Evolutionary conservation across 2,329 filamentous ascomycete genomes (phyloP).

Genomic region (Knufia fluminis): DNA sequence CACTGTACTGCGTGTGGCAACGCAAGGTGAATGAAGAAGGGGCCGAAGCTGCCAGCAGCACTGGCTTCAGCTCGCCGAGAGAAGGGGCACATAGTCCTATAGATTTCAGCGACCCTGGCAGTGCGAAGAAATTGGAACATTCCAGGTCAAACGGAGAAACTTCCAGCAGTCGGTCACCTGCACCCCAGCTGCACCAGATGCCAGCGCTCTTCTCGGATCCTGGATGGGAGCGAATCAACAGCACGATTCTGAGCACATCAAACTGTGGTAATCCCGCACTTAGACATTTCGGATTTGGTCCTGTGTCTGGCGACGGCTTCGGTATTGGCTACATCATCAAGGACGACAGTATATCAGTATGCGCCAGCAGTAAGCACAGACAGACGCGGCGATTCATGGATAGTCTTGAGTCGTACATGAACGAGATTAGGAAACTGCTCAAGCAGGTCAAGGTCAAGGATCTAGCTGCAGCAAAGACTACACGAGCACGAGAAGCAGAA

Average conservation of each 20-base stretch:
- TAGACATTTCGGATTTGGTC: slow-evolving; percentile 92
- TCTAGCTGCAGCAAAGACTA: slow-evolving; percentile 43
- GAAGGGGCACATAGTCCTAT: slow-evolving; percentile 53
- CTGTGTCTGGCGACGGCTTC: slow-evolving; percentile 86
- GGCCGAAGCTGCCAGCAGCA: slow-evolving; percentile 43
- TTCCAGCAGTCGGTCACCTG: slow-evolving; percentile 28
- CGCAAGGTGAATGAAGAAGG: slow-evolving; percentile 68
- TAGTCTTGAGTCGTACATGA: slow-evolving; percentile 77
- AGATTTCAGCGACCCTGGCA: slow-evolving; percentile 24
- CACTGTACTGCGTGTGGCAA: slow-evolving; percentile 91
- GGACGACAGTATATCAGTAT: slow-evolving; percentile 80
- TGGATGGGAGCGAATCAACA: slow-evolving; percentile 94
- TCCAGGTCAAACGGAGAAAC: slow-evolving; percentile 30
- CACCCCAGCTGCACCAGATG: slow-evolving; percentile 40
- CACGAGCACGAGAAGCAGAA: slow-evolving; percentile 54
- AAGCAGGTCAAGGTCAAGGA: slow-evolving; percentile 53
- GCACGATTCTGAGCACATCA: slow-evolving; percentile 88
- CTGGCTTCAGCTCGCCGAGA: slow-evolving; percentile 42
- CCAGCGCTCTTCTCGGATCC: slow-evolving; percentile 77
- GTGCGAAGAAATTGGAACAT: slow-evolving; percentile 22
- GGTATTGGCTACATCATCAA: slow-evolving; percentile 99
- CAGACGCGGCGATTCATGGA: slow-evolving; percentile 88
- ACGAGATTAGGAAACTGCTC: slow-evolving; percentile 80
- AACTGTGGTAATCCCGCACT: slow-evolving; percentile 96
- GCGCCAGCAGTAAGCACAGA: slow-evolving; percentile 83